Evolutionary conservation across 208 protist species (phyloP), one percentile per base, ranked within the genome.

Genomic region (Acanthamoeba sp.): DNA sequence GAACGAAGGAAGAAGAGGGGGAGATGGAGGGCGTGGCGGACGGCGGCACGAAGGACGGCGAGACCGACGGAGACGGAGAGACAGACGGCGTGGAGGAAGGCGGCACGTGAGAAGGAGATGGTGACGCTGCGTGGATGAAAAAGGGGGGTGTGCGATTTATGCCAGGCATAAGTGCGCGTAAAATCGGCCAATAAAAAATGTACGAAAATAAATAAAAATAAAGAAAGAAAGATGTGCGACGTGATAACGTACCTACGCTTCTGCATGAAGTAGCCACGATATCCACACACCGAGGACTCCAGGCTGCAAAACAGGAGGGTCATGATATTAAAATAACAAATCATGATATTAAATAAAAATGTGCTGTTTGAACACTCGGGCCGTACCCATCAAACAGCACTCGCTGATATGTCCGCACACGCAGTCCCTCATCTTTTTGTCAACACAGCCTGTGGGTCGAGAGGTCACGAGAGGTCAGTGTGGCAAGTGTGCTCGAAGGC

Each of bases 321-420:
- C 45, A 9, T n/a, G n/a, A n/a, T n/a, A n/a, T n/a, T n/a, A n/a
- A n/a, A n/a, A n/a, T n/a, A n/a, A n/a, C n/a, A n/a, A n/a, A n/a
- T n/a, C n/a, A n/a, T n/a, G n/a, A n/a, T n/a, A n/a, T n/a, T n/a
- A n/a, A n/a, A n/a, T n/a, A n/a, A n/a, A n/a, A n/a, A n/a, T n/a
- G n/a, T n/a, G n/a, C n/a, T n/a, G n/a, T n/a, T n/a, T n/a, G n/a
- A n/a, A n/a, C n/a, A n/a, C n/a, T n/a, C n/a, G n/a, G 2, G 42
- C 6, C 71, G 38, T 87, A 87, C 78, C 78, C 45, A 62, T 87
- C 29, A 45, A 29, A 45, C 78, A 87, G 78, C 78, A 87, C 20
- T 87, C 78, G 12, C 42, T 1, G 14, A 55, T 27, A 40, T 59
- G 57, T 16, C 45, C 34, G 78, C 78, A 87, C 45, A 87, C 78